These are phyloP conservation scores for Umbilicus rupestris DNA, from an alignment of 164 flowering plant species.

Conservation along the genomic window DNA sequence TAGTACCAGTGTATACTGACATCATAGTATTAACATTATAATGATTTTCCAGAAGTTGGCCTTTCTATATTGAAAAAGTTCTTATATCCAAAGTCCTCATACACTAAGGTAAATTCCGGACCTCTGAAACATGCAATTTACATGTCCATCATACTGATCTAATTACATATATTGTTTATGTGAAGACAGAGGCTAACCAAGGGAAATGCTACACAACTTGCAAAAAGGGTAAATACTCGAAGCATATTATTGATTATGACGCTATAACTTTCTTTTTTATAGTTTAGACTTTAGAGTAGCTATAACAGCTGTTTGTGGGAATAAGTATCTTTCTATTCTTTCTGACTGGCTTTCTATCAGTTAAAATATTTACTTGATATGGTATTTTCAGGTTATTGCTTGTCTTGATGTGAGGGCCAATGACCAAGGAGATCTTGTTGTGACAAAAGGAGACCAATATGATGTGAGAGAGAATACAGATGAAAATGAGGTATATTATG, in stretches of 20 bases:
- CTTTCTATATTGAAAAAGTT: constrained; percentile 80
- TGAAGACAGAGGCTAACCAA: constrained; percentile 56
- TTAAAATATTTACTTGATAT: neutral
- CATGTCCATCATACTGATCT: constrained; percentile 13
- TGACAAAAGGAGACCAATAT: constrained; percentile 96
- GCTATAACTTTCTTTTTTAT: neutral
- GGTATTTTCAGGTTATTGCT: constrained; percentile 66
- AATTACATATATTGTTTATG: constrained; percentile 24
- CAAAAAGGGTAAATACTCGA: constrained; percentile 61
- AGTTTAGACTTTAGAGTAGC: neutral
- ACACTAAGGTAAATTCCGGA: constrained; percentile 41
- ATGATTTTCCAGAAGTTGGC: constrained; percentile 69
- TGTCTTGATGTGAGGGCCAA: constrained; percentile 97
- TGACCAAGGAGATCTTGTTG: constrained; percentile 95
- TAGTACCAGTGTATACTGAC: too few relatives aligned
- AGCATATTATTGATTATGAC: neutral
- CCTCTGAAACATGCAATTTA: constrained; percentile 8
- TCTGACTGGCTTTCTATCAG: neutral
- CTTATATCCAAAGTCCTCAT: constrained; percentile 48
- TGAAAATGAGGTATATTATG: constrained; percentile 66
- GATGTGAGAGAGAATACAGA: constrained; percentile 88
- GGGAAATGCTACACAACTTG: constrained; percentile 72
- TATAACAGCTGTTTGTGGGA: neutral
- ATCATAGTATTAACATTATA: neutral
- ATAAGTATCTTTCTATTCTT: neutral